phyloP scores from a whole-genome alignment of 1,284 basidiomycete species.

The Microbotryum scabiosae region DNA sequence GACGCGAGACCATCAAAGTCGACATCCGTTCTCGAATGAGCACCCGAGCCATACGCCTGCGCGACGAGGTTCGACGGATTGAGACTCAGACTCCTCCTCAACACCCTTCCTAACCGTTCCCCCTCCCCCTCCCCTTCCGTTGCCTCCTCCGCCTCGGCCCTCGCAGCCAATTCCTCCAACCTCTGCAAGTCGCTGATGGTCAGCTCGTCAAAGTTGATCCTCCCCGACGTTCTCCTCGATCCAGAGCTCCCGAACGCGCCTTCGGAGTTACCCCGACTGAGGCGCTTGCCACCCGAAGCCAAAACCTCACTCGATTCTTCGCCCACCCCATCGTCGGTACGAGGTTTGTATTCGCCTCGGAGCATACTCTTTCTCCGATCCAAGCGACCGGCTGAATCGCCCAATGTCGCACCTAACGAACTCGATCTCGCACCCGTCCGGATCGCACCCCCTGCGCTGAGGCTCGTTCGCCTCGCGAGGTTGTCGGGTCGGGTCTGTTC shows the following conservation, averaged over 20 bases:
- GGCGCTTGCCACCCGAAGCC: no score
- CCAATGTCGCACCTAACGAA: no score
- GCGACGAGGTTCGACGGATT: conserved; percentile 56
- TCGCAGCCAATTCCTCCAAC: conserved; percentile 69
- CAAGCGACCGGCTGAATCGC: no score
- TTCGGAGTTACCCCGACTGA: no score
- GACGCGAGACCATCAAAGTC: no score
- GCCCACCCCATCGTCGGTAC: conserved; percentile 57
- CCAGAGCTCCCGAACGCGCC: no score
- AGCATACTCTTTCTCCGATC: conserved; percentile 34
- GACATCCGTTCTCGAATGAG: conserved; percentile 2
- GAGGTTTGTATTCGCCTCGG: conserved; percentile 36
- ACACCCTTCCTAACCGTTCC: conserved; percentile 66
- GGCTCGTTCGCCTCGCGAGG: conserved; percentile 31
- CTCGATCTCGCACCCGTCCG: conserved; percentile 32
- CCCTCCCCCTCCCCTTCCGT: conserved; percentile 56
- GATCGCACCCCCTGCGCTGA: conserved; percentile 44
- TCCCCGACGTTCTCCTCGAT: conserved; percentile 50
- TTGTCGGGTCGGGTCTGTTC: conserved; percentile 60
- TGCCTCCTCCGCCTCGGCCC: conserved; percentile 46
- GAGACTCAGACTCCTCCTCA: conserved; percentile 79
- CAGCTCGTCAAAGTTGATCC: conserved; percentile 50
- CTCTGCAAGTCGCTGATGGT: conserved; percentile 87
- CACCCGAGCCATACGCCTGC: background rate
- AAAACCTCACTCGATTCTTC: conserved; percentile 11